Conservation (phyloP, 805 yeast genomes). For the Yarrowia hollandica region DNA sequence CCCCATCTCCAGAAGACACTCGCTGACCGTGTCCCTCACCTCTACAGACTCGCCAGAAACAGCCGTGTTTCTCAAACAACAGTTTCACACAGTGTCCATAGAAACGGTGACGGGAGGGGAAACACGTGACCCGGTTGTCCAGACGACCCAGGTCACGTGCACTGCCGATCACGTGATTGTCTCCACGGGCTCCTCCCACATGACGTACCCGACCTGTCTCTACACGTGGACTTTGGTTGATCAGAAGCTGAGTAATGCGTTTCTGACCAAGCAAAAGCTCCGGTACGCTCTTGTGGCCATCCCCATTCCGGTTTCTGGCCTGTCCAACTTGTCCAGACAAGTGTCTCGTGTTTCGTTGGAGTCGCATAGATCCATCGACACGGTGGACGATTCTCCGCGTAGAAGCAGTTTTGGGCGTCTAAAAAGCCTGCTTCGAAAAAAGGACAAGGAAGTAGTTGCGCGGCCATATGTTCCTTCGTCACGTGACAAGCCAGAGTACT, state of each 20-base stretch:
- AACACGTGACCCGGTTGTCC: background rate
- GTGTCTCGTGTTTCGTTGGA: background rate
- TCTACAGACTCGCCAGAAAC: background rate
- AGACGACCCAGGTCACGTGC: slow-evolving; percentile 4
- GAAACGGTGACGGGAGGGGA: slow-evolving; percentile 9
- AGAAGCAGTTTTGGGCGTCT: slow-evolving; percentile 17
- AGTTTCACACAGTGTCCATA: background rate
- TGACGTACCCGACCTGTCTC: slow-evolving; percentile 1
- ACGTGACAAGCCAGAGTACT: slow-evolving; percentile 3
- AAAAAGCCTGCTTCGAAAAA: background rate
- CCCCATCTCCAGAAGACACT: background rate
- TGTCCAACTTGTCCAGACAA: background rate
- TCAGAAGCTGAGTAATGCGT: slow-evolving; percentile 6
- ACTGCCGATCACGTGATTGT: background rate
- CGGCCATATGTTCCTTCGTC: background rate
- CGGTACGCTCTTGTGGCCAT: slow-evolving; percentile 10
- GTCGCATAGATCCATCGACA: background rate
- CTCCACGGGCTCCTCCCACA: background rate
- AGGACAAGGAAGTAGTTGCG: background rate
- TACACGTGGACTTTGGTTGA: slow-evolving; percentile 22
- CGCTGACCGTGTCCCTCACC: background rate
- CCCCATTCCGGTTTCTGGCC: slow-evolving; percentile 8
- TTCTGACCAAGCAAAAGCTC: background rate
- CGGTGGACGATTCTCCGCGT: background rate
- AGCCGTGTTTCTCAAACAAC: background rate